Evolutionary conservation across 164 flowering plant genomes (phyloP).

Genomic region (Vitis vinifera): DNA sequence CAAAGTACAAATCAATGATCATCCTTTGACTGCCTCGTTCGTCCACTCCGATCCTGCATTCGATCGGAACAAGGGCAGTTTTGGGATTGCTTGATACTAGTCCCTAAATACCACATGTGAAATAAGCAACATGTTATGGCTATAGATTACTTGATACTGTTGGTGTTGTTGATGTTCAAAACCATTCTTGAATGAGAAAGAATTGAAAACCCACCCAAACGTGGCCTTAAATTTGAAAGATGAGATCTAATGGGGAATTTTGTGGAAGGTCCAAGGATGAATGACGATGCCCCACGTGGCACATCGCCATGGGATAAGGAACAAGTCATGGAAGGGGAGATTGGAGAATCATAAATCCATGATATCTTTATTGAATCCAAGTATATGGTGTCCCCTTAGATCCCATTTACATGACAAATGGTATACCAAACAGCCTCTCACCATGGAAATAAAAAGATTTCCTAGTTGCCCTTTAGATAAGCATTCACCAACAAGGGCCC

Average conservation of each 20-base stretch:
- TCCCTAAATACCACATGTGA: no score
- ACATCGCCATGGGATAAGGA: slow-evolving; percentile 6
- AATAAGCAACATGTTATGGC: no score
- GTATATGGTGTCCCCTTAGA: slow-evolving; percentile 15
- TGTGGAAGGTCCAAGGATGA: not conserved
- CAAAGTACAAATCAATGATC: slow-evolving; percentile 37
- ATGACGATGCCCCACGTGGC: slow-evolving; percentile 8
- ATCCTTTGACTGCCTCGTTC: slow-evolving; percentile 41
- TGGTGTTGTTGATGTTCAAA: no score
- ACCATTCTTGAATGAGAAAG: no score
- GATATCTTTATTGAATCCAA: slow-evolving; percentile 27
- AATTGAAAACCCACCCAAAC: no score
- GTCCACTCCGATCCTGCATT: slow-evolving; percentile 3
- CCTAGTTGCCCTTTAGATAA: slow-evolving; percentile 1
- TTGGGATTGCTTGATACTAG: not conserved
- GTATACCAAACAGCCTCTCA: slow-evolving; percentile 5
- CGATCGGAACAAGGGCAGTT: not conserved
- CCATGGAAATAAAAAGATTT: not conserved
- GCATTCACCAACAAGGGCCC: slow-evolving; percentile 1
- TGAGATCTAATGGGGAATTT: not conserved
- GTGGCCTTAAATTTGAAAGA: no score
- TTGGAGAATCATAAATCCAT: slow-evolving; percentile 17
- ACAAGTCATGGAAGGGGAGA: slow-evolving; percentile 4
- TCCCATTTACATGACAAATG: slow-evolving; percentile 15
- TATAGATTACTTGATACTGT: no score